Base-by-base conservation (phyloP, 2,329 filamentous ascomycete genomes). In the Sclerotinia glacialis region DNA sequence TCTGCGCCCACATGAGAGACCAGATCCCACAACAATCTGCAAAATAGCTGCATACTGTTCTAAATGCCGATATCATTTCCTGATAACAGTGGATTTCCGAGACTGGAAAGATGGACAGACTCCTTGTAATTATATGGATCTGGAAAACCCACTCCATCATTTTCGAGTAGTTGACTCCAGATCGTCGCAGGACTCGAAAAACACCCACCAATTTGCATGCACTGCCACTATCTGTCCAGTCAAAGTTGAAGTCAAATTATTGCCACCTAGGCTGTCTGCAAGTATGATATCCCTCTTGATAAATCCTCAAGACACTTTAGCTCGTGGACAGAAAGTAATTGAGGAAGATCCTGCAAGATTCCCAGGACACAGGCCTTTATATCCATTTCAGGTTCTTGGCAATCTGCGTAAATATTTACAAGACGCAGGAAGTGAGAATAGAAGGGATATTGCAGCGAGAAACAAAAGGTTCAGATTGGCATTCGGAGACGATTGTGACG, bases 391-490 rank as follows among this genome's bases (percentile, higher is more conserved):
- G 59, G 83, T 85, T 3, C 76, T 89, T 55, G 78, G 80, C 54
- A 85, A 83, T 68, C 78, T 91, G 50, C 80, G 82, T 66, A 80
- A 80, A 56, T 91, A 90, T 73, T 77, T 90, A 62, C 78, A 74
- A 12, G 88, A 91, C 76, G 80, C 85, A 11, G 70, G 68, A 60
- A 62, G 56, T 26, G 31, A 50, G 21, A 79, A 82, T 56, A 80
- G 80, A 44, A 83, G 81, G 71, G 82, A 79, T 54, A 87, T 90
- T 71, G 83, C 83, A 6, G 78, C 82, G 9, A 76, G 82, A 21
- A 90, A 91, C 73, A 87, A 88, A 74, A 83, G 84, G 66, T 91
- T 89, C 70, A 79, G 85, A 71, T 80, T 85, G 68, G 83, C 83
- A 2, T 89, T 90, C 74, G 87, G 86, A 12, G 78, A 82, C 52